These are phyloP conservation scores for Penicillium paxilli DNA, from an alignment of 495 filamentous ascomycete genomes.

Conservation along the genomic window DNA sequence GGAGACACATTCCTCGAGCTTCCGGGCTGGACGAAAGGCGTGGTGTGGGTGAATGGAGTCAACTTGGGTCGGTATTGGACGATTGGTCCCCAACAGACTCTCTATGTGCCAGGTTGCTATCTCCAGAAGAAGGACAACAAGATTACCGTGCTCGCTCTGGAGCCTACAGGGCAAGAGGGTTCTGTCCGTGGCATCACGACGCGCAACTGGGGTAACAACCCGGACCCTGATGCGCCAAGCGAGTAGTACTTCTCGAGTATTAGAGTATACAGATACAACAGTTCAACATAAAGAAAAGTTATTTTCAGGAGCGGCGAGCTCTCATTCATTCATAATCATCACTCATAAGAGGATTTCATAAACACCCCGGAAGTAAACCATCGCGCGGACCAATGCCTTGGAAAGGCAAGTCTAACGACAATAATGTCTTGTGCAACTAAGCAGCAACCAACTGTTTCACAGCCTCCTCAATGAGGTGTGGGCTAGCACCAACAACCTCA, in stretches of 20 bases:
- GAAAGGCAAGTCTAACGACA: too few species aligned
- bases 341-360: background rate
- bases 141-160: constrained; percentile 42
- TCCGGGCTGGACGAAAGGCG: constrained; percentile 42
- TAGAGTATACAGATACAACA: background rate
- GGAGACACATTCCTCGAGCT: constrained; percentile 44
- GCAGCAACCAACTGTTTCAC: constrained; percentile 8
- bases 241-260: background rate
- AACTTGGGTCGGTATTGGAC: constrained; percentile 49
- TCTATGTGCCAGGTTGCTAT: constrained; percentile 41
- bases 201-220: constrained; percentile 43
- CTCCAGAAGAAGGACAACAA: constrained; percentile 32
- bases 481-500: constrained; percentile 72
- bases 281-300: too few species aligned
- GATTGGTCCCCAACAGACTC: constrained; percentile 48
- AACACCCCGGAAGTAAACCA: too few species aligned
- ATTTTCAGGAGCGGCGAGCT: too few species aligned
- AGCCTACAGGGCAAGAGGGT: constrained; percentile 30
- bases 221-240: constrained; percentile 36
- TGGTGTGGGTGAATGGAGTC: constrained; percentile 47
- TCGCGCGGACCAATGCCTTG: too few species aligned
- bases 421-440: too few species aligned
- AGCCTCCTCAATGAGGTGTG: constrained; percentile 17
- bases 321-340: background rate
- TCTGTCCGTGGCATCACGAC: constrained; percentile 29